These are phyloP conservation scores for Verticillium isaacii DNA, from an alignment of 2,329 filamentous ascomycete species.

Conservation along the genomic window DNA sequence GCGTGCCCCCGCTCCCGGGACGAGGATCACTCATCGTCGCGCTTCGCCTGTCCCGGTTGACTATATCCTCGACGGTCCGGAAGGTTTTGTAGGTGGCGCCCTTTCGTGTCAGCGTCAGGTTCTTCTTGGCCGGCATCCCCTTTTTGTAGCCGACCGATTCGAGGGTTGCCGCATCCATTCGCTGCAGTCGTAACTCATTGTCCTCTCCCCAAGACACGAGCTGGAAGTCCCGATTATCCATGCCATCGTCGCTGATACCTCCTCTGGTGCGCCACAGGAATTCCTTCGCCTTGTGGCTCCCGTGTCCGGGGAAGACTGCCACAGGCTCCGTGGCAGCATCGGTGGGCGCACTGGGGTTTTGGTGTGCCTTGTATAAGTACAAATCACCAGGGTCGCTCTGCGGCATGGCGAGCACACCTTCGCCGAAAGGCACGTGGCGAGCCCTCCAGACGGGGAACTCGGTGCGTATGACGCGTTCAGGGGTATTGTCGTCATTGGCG, in stretches of 20 bases:
- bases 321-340: slow-evolving; percentile 45
- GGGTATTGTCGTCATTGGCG: slow-evolving; percentile 51
- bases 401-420: slow-evolving; percentile 83
- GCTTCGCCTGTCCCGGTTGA: slow-evolving; percentile 51
- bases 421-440: slow-evolving; percentile 84
- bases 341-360: slow-evolving; percentile 36
- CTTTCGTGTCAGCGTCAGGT: slow-evolving; percentile 70
- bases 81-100: slow-evolving; percentile 85
- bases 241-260: slow-evolving; percentile 55
- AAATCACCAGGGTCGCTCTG: slow-evolving; percentile 82
- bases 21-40: slow-evolving; percentile 59
- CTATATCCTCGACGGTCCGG: slow-evolving; percentile 61
- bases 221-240: slow-evolving; percentile 85
- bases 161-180: slow-evolving; percentile 60
- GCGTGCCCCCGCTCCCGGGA: slow-evolving; percentile 36
- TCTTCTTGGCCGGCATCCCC: slow-evolving; percentile 59
- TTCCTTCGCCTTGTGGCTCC: slow-evolving; percentile 72
- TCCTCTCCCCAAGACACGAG: slow-evolving; percentile 91
- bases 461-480: slow-evolving; percentile 74
- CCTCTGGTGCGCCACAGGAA: slow-evolving; percentile 86
- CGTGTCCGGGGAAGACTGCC: slow-evolving; percentile 56
- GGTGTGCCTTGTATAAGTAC: slow-evolving; percentile 73
- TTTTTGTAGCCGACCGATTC: slow-evolving; percentile 68
- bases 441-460: slow-evolving; percentile 88
- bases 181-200: slow-evolving; percentile 74